Base-by-base conservation (phyloP, 441 rosid genomes). In the Pelargonium australe region DNA sequence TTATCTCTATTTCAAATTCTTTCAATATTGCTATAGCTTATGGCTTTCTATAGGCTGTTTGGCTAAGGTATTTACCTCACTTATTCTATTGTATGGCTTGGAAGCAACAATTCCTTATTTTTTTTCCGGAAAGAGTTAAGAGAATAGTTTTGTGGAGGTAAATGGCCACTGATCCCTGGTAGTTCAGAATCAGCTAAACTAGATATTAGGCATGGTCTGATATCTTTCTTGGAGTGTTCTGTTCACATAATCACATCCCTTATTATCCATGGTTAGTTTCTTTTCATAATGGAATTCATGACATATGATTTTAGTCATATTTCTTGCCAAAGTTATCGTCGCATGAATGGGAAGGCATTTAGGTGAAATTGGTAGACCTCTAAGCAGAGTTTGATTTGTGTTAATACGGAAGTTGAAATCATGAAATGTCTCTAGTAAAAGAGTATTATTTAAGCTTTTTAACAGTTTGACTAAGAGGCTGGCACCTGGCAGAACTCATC, bases 1-100 rank as follows among this genome's bases (percentile, higher is more conserved):
- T 61, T 61, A 23, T 23, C 12, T 61, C 37, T 25, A n/a, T 61
- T 61, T 61, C 64, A 23, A 8, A 4, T 61, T 61, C 64, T 25
- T 61, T 9, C 5, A 5, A 25, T 25, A 61, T 61, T 61, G 37
- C 40, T 61, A 20, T 60, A 60, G 11, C 5, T 60, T 60, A 4
- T 60, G 14, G 13, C 63, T 57, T 14, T 57, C 28, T 17, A 19
- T 20, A 58, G 23, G 7, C 34, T 58, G 63, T 11, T 45, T 23
- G 16, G 64, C 28, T 61, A 10, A 23, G 34, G n/a, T 61, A 61
- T 25, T 61, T 61, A 20, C 14, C 66, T 44, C 65, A 19, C 40
- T 19, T 40, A 69, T 60, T 69, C 10, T 14, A n/a, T 16, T 60
- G 16, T 43, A 63, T 58, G 65, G 65, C 31, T 63, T 63, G 65